A percentile compares a stretch with the other conserved stretches of the same genome.
phyloP scores from a whole-genome alignment of 2,329 filamentous ascomycete species.

The Arthrinium puccinioides region DNA sequence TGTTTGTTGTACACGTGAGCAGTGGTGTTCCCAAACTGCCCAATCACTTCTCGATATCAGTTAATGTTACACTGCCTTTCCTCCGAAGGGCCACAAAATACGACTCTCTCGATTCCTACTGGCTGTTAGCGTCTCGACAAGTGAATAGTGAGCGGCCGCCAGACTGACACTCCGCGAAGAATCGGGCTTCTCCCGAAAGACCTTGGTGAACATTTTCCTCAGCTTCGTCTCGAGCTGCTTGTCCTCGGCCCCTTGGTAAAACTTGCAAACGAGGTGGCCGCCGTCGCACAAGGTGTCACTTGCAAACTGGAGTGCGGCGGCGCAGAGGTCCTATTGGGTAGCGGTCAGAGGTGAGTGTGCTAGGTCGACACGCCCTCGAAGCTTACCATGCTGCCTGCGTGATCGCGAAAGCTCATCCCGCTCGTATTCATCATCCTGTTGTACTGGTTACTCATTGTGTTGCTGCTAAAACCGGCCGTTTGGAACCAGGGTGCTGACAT shows the following conservation, averaged over 20 bases:
- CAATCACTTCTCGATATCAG: slow-evolving; percentile 5
- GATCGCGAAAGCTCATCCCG: slow-evolving; percentile 78
- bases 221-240: slow-evolving; percentile 69
- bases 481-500: slow-evolving; percentile 82
- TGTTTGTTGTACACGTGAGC: too few species aligned
- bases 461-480: slow-evolving; percentile 70
- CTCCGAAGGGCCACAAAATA: slow-evolving; percentile 77
- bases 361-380: not conserved
- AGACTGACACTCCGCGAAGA: slow-evolving; percentile 72
- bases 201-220: slow-evolving; percentile 69
- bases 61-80: slow-evolving; percentile 38
- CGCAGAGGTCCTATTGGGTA: slow-evolving; percentile 70
- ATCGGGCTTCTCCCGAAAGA: slow-evolving; percentile 84
- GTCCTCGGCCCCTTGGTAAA: slow-evolving; percentile 88
- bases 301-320: slow-evolving; percentile 76
- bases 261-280: slow-evolving; percentile 95
- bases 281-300: slow-evolving; percentile 75
- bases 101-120: slow-evolving; percentile 72
- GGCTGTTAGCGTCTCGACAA: not conserved
- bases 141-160: not conserved
- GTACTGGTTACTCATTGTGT: slow-evolving; percentile 92
- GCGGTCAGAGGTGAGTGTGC: not conserved
- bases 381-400: slow-evolving; percentile 88
- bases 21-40: too few species aligned
- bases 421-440: slow-evolving; percentile 99